These are phyloP conservation scores for Brassica nigra DNA, from an alignment of 345 rosid species.

Conservation along the genomic window DNA sequence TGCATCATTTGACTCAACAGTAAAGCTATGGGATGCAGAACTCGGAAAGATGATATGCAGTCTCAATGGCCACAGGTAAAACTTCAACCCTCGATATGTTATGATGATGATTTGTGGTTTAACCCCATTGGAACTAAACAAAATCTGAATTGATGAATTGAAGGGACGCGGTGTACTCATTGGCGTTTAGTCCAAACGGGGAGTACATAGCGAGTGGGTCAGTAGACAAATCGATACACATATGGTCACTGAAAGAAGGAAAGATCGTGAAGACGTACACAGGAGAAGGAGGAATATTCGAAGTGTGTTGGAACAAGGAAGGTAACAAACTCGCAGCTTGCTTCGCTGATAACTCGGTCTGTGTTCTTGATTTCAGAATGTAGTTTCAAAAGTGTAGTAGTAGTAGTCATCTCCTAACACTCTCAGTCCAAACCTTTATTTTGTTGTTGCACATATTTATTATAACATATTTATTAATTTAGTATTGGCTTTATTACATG, in stretches of 20 bases:
- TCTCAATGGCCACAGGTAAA: constrained; percentile 94
- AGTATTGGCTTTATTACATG: not conserved
- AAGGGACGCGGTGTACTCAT: constrained; percentile 93
- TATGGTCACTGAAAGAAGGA: constrained; percentile 93
- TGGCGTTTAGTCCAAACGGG: constrained; percentile 98
- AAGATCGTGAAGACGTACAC: constrained; percentile 88
- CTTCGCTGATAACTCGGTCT: constrained; percentile 80
- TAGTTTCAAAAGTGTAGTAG: constrained; percentile 35
- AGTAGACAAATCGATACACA: constrained; percentile 77
- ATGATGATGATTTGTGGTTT: not conserved
- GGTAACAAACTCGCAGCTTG: constrained; percentile 98
- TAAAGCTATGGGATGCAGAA: constrained; percentile 98
- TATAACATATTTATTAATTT: not conserved
- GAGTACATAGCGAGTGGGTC: constrained; percentile 97
- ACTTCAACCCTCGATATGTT: not conserved
- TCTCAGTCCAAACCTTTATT: not conserved
- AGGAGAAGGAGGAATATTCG: constrained; percentile 89
- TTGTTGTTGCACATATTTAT: constrained; percentile 35
- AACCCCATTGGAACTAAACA: not conserved
- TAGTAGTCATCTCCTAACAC: constrained; percentile 2
- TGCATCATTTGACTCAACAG: constrained; percentile 98
- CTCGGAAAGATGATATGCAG: constrained; percentile 81
- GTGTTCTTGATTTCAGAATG: constrained; percentile 92
- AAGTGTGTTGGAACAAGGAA: constrained; percentile 98
- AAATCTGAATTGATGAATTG: not conserved